Percentiles rank a stretch among this genome's conserved stretches.
Conservation (phyloP, 1,284 basidiomycete species). For the Phlebopus sp. region DNA sequence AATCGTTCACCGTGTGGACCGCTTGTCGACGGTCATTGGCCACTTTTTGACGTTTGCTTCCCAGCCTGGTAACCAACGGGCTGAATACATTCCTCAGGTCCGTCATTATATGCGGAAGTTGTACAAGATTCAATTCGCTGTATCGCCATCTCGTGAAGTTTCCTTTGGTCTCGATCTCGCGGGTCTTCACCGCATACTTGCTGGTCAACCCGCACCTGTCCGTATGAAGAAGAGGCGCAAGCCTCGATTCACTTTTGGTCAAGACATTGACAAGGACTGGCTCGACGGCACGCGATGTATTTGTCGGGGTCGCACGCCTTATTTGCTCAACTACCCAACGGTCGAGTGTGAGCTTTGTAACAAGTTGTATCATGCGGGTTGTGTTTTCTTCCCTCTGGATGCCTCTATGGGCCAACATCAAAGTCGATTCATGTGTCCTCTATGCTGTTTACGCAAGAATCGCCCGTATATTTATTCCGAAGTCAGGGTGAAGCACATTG, state of each 20-base stretch:
- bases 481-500: conserved; percentile 62
- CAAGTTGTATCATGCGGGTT: conserved; percentile 67
- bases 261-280: conserved; percentile 73
- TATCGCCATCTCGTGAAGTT: conserved; percentile 71
- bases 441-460: conserved; percentile 73
- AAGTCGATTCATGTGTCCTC: conserved; percentile 59
- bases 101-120: conserved; percentile 85
- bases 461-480: conserved; percentile 67
- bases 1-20: conserved; percentile 73
- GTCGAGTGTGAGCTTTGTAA: conserved; percentile 67
- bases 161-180: conserved; percentile 79
- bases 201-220: conserved; percentile 54
- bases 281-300: conserved; percentile 74
- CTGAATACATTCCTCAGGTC: conserved; percentile 73
- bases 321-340: conserved; percentile 54
- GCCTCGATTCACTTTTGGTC: conserved; percentile 72
- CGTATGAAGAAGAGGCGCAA: conserved; percentile 60
- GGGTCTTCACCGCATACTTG: conserved; percentile 73
- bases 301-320: conserved; percentile 65
- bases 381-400: conserved; percentile 65
- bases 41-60: conserved; percentile 74
- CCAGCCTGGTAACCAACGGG: conserved; percentile 62
- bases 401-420: conserved; percentile 31
- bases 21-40: conserved; percentile 67
- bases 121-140: conserved; percentile 78